Conservation (phyloP, 257 asterid genomes). For the Rehmannia glutinosa region DNA sequence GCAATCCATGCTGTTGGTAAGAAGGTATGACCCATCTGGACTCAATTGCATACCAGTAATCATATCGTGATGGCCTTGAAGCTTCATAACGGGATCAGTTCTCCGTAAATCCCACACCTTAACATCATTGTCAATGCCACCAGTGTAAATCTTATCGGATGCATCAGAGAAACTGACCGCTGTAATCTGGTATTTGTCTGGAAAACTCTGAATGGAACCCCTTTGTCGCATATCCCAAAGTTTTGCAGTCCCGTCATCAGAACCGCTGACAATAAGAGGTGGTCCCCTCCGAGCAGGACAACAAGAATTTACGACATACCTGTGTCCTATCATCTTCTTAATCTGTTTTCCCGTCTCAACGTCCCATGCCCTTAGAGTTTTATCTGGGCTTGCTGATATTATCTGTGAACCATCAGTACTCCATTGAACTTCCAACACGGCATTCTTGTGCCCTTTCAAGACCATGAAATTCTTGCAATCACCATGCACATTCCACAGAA, state of each 20-base stretch:
- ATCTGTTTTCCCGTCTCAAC: conserved; percentile 90
- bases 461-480: conserved; percentile 94
- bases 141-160: conserved; percentile 85
- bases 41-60: conserved; percentile 93
- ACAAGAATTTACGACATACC: conserved; percentile 84
- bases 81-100: conserved; percentile 86
- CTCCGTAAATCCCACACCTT: conserved; percentile 96
- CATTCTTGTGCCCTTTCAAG: conserved; percentile 92
- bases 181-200: conserved; percentile 94
- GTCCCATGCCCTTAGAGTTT: conserved; percentile 95
- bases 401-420: conserved; percentile 82
- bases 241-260: conserved; percentile 97
- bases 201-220: conserved; percentile 93
- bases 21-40: conserved; percentile 97
- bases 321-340: conserved; percentile 93
- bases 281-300: conserved; percentile 94
- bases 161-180: conserved; percentile 98
- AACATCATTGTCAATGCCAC: conserved; percentile 90
- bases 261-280: conserved; percentile 93
- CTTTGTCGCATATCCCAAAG: conserved; percentile 99
- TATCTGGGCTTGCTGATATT: conserved; percentile 93
- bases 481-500: conserved; percentile 79
- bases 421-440: conserved; percentile 94
- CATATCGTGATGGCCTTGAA: conserved; percentile 95
- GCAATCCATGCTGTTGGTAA: conserved; percentile 92